phyloP scores from a whole-genome alignment of 164 flowering plant genomes.

The Magnolia kwangsiensis region DNA sequence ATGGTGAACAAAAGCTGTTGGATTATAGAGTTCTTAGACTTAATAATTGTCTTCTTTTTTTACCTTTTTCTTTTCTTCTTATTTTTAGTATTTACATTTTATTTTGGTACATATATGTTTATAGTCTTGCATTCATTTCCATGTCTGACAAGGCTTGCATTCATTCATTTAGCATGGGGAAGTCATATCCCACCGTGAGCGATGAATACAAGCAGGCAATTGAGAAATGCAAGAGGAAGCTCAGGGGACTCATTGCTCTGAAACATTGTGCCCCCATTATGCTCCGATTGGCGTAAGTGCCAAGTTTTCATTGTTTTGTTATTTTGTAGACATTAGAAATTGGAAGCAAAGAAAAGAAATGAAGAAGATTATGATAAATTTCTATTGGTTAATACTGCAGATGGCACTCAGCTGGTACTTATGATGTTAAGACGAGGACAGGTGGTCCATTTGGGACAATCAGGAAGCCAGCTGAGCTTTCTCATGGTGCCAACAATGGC shows the following conservation, averaged over 20 bases:
- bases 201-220: constrained; percentile 74
- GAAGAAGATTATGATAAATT: background rate
- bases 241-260: constrained; percentile 75
- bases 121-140: too few species aligned
- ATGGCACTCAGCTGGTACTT: constrained; percentile 98
- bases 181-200: constrained; percentile 76
- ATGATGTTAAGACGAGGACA: constrained; percentile 59
- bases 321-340: background rate
- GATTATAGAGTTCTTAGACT: too few species aligned
- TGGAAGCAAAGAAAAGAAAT: background rate
- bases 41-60: too few species aligned
- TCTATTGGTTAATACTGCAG: constrained; percentile 29
- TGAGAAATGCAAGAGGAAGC: constrained; percentile 74
- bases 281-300: constrained; percentile 71
- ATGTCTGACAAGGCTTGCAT: too few species aligned
- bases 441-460: constrained; percentile 98
- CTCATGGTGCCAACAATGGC: constrained; percentile 76
- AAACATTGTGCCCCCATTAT: constrained; percentile 89
- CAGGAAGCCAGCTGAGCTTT: constrained; percentile 51
- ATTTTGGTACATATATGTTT: too few species aligned
- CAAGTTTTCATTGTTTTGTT: background rate
- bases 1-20: too few species aligned
- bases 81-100: too few species aligned
- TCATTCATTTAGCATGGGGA: constrained; percentile 47
- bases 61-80: too few species aligned